phyloP scores from a whole-genome alignment of 108 stramenopile genomes.

The Thalassiosira profunda region DNA sequence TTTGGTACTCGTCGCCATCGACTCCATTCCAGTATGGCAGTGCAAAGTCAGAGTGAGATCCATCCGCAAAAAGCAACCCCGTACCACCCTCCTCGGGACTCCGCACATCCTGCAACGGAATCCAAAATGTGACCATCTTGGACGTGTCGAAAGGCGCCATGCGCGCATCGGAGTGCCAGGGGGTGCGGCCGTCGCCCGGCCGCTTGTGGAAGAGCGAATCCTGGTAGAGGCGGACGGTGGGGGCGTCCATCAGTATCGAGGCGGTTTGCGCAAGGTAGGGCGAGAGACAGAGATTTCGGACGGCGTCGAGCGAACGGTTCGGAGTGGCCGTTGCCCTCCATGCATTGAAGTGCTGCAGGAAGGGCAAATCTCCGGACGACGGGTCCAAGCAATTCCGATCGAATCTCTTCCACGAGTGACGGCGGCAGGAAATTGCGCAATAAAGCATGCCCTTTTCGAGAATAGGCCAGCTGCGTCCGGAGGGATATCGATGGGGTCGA shows the following conservation, averaged over 20 bases:
- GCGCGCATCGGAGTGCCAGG: conserved; percentile 87
- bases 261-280: conserved; percentile 57
- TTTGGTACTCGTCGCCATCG: conserved; percentile 54
- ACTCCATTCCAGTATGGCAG: conserved; percentile 87
- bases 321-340: conserved; percentile 47
- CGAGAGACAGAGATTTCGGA: conserved; percentile 54
- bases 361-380: conserved; percentile 66
- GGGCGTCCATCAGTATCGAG: conserved; percentile 62
- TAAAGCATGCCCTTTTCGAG: conserved; percentile 81
- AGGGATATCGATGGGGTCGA: conserved; percentile 37
- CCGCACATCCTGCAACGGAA: conserved; percentile 73
- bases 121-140: conserved; percentile 91
- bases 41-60: conserved; percentile 82
- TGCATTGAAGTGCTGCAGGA: conserved; percentile 88
- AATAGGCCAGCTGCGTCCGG: conserved; percentile 64
- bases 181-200: conserved; percentile 77
- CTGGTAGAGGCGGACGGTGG: conserved; percentile 83
- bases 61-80: conserved; percentile 73
- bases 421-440: conserved; percentile 66
- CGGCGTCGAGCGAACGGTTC: conserved; percentile 19
- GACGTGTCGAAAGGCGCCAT: conserved; percentile 93
- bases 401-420: conserved; percentile 28
- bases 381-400: conserved; percentile 47
- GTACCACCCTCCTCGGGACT: conserved; percentile 54
- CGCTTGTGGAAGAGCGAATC: conserved; percentile 89